These are phyloP conservation scores for Botrytis hyacinthi DNA, from an alignment of 2,329 filamentous ascomycete species.

Conservation along the genomic window DNA sequence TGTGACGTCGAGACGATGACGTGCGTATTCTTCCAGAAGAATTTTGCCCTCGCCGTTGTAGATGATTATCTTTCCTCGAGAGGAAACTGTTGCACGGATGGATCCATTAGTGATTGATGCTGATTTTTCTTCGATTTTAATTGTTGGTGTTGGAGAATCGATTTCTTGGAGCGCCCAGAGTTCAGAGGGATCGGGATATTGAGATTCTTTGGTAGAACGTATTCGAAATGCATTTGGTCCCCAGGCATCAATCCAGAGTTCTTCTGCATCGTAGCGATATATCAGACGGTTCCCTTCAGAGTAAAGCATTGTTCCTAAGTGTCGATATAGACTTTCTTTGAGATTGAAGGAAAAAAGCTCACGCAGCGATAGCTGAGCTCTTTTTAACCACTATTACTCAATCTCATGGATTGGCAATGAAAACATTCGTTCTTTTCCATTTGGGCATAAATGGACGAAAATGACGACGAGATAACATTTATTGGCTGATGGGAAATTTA, in stretches of 20 bases:
- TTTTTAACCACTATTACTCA: neutral
- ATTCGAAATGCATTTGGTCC: constrained; percentile 48
- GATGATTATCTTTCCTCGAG: constrained; percentile 49
- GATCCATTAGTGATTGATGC: constrained; percentile 48
- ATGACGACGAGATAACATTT: neutral
- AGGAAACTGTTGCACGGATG: constrained; percentile 47
- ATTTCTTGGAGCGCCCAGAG: constrained; percentile 43
- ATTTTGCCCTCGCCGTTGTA: constrained; percentile 44
- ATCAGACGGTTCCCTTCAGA: constrained; percentile 33
- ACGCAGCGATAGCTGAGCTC: neutral
- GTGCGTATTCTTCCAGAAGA: constrained; percentile 51
- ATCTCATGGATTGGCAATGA: neutral
- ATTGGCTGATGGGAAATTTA: neutral
- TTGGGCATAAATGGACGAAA: neutral
- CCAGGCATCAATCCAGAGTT: constrained; percentile 50
- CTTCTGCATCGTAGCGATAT: constrained; percentile 45
- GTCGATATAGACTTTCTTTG: neutral
- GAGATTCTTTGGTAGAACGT: constrained; percentile 44
- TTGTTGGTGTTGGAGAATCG: neutral
- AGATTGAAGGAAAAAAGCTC: too few relatives aligned
- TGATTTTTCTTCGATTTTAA: constrained; percentile 16
- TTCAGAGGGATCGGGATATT: constrained; percentile 41
- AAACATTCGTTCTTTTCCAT: neutral
- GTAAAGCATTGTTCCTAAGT: constrained; percentile 28
- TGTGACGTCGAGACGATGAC: constrained; percentile 46